phyloP scores from a whole-genome alignment of 495 filamentous ascomycete genomes.

The Neurospora hispaniola region DNA sequence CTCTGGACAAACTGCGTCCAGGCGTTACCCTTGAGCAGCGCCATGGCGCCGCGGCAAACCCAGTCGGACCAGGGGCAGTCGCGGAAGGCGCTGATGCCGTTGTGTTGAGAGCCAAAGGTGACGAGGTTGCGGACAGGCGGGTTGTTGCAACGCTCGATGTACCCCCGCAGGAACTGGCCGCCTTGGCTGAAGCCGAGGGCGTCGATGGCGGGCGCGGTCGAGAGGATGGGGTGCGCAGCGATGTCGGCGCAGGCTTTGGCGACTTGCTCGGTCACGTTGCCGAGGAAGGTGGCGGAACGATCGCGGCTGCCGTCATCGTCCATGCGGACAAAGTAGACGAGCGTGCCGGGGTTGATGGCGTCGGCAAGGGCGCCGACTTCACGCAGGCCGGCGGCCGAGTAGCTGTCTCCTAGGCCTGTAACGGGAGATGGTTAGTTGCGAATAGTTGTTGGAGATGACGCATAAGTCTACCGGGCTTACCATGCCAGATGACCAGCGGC shows the following conservation, averaged over 20 bases:
- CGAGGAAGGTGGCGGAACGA: slow-evolving; percentile 77
- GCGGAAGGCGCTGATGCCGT: slow-evolving; percentile 77
- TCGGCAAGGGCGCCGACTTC: slow-evolving; percentile 57
- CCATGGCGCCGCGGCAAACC: slow-evolving; percentile 68
- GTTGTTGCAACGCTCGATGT: slow-evolving; percentile 79
- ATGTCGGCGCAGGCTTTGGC: slow-evolving; percentile 71
- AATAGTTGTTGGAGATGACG: neutral
- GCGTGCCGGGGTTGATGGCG: slow-evolving; percentile 66
- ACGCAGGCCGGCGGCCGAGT: slow-evolving; percentile 61
- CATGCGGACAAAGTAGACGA: slow-evolving; percentile 72
- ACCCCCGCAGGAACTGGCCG: slow-evolving; percentile 90
- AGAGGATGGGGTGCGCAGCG: slow-evolving; percentile 63
- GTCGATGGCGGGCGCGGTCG: slow-evolving; percentile 71
- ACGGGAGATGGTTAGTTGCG: neutral
- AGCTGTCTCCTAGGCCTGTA: slow-evolving; percentile 50
- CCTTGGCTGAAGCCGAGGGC: slow-evolving; percentile 93
- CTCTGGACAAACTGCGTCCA: slow-evolving; percentile 70
- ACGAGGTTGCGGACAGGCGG: slow-evolving; percentile 74
- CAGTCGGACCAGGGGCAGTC: slow-evolving; percentile 56
- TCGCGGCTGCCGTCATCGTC: slow-evolving; percentile 55
- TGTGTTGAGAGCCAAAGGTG: slow-evolving; percentile 90
- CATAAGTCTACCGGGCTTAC: slow-evolving; percentile 37
- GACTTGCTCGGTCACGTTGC: slow-evolving; percentile 77
- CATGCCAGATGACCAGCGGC: slow-evolving; percentile 92
- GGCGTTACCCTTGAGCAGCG: slow-evolving; percentile 57